phyloP scores from a whole-genome alignment of 2,329 filamentous ascomycete genomes.

The Phialophora chinensis region DNA sequence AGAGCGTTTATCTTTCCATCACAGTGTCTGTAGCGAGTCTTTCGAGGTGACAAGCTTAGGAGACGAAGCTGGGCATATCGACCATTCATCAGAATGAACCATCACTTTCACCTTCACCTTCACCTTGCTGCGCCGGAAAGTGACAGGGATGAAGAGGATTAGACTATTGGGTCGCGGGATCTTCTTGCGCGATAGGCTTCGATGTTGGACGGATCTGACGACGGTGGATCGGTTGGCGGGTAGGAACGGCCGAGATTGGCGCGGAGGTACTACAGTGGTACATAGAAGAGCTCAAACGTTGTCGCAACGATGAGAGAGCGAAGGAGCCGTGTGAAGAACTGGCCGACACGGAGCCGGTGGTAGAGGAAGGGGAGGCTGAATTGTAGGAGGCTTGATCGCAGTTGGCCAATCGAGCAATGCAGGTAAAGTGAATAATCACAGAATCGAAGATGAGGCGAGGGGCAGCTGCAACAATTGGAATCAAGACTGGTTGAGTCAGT shows the following conservation, averaged over 20 bases:
- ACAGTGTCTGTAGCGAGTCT: conserved; percentile 20
- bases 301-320: not conserved
- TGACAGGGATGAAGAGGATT: conserved; percentile 1
- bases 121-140: not conserved
- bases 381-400: not conserved
- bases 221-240: not conserved
- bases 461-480: no score
- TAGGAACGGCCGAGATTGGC: not conserved
- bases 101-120: conserved; percentile 23
- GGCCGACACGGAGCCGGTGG: no score
- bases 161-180: not conserved
- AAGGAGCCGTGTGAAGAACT: no score
- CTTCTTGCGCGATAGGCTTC: not conserved
- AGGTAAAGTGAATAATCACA: no score
- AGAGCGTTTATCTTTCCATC: conserved; percentile 32
- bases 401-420: no score
- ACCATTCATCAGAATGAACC: conserved; percentile 11
- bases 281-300: not conserved
- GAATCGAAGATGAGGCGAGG: no score
- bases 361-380: not conserved
- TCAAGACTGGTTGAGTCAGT: no score
- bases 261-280: not conserved
- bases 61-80: conserved; percentile 26
- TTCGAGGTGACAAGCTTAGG: conserved; percentile 25
- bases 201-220: not conserved